Conservation (phyloP, 2,329 filamentous ascomycete genomes). For the Xylaria sp. region DNA sequence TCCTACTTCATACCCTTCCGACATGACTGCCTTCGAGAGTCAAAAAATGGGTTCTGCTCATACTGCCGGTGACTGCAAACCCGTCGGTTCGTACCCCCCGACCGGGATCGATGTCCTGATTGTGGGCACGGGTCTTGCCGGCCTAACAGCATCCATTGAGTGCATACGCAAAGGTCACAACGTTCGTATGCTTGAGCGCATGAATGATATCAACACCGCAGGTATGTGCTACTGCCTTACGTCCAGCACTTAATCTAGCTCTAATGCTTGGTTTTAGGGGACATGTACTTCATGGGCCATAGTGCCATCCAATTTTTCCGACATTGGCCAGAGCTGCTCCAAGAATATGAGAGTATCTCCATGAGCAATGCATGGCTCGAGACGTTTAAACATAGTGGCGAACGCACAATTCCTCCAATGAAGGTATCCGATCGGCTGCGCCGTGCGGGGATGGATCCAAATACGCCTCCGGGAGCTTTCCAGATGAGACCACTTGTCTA, state of each 20-base stretch:
- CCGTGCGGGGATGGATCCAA: constrained; percentile 50
- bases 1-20: neutral
- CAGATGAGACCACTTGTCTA: constrained; percentile 67
- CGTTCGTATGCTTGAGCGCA: constrained; percentile 59
- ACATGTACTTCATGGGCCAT: constrained; percentile 70
- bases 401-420: constrained; percentile 58
- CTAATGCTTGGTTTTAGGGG: constrained; percentile 51
- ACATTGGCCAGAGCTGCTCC: constrained; percentile 63
- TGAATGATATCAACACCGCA: constrained; percentile 60
- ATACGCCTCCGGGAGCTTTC: constrained; percentile 63
- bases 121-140: constrained; percentile 67
- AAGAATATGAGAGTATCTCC: constrained; percentile 62
- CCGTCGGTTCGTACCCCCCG: constrained; percentile 61
- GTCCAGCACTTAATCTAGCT: neutral
- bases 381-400: constrained; percentile 64
- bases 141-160: constrained; percentile 69
- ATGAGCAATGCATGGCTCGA: constrained; percentile 65
- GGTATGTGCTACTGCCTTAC: constrained; percentile 49
- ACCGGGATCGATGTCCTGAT: constrained; percentile 61
- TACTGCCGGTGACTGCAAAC: constrained; percentile 53
- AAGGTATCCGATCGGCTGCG: constrained; percentile 61
- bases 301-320: constrained; percentile 65
- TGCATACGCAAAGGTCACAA: constrained; percentile 68
- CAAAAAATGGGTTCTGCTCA: constrained; percentile 44
- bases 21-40: neutral